Evolutionary conservation across 1,284 basidiomycete species (phyloP).

Genomic region (Puccinia horiana): DNA sequence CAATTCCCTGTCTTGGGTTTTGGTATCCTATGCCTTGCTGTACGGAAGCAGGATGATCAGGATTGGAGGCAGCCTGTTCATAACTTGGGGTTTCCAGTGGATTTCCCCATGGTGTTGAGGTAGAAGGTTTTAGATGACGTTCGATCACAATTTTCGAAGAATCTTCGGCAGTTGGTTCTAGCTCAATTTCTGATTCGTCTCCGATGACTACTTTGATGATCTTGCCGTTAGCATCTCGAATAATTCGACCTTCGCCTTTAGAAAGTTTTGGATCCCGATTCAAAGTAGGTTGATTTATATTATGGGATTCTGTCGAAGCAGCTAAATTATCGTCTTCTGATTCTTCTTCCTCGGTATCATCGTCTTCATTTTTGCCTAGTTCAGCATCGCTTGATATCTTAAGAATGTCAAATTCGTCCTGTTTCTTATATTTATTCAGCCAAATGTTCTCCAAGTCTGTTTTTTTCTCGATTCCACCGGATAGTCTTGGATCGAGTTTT

Average conservation of each 20-base stretch:
- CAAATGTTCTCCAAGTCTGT: conserved; percentile 22
- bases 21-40: conserved; percentile 23
- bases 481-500: conserved; percentile 19
- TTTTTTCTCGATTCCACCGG: conserved; percentile 27
- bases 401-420: conserved; percentile 15
- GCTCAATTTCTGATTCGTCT: conserved; percentile 10
- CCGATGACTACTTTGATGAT: conserved; percentile 30
- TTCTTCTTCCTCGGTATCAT: conserved; percentile 2
- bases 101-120: conserved; percentile 27
- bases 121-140: background rate
- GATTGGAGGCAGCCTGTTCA: background rate
- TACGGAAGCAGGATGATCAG: background rate
- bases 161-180: background rate
- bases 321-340: background rate
- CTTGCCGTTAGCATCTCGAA: conserved; percentile 23
- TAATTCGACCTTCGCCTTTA: conserved; percentile 26
- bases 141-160: conserved; percentile 24
- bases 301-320: background rate
- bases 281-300: background rate
- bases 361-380: background rate
- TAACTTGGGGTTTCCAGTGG: conserved; percentile 8
- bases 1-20: conserved; percentile 17
- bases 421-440: conserved; percentile 15
- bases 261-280: background rate
- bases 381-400: conserved; percentile 2